A percentile compares a stretch with the other conserved stretches of the same genome.
phyloP scores from a whole-genome alignment of 2,329 filamentous ascomycete genomes.

The Sodiomyces alkalinus region DNA sequence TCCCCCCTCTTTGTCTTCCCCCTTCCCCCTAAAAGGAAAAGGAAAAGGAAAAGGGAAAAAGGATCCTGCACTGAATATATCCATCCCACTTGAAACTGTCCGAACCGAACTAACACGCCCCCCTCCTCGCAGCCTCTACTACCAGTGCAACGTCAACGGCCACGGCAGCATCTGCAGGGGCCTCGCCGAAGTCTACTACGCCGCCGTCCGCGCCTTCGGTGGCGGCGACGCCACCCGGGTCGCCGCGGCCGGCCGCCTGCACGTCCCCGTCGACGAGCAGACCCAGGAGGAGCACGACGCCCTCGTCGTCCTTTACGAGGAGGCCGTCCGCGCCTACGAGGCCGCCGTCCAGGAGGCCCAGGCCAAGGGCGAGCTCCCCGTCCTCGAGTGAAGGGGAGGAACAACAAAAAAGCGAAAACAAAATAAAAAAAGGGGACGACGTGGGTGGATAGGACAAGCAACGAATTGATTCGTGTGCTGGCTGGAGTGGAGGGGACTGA shows the following conservation, averaged over 20 bases:
- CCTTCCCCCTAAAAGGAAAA: too few relatives aligned
- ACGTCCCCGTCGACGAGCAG: constrained; percentile 12
- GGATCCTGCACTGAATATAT: too few relatives aligned
- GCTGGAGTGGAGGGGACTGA: too few relatives aligned
- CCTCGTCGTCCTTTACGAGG: constrained; percentile 16
- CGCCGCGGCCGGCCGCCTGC: constrained; percentile 13
- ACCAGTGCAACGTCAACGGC: constrained; percentile 16
- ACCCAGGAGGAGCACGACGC: constrained; percentile 18
- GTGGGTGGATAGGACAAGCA: too few relatives aligned
- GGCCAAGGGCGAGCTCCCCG: constrained; percentile 14
- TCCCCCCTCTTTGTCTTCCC: too few relatives aligned
- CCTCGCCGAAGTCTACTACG: constrained; percentile 25
- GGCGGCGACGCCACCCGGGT: constrained; percentile 13
- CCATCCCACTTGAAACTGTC: too few relatives aligned
- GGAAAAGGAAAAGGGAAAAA: too few relatives aligned
- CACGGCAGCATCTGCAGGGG: constrained; percentile 13
- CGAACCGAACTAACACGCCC: neutral
- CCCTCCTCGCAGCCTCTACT: constrained; percentile 19
- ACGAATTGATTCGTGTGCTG: too few relatives aligned
- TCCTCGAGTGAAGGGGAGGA: neutral
- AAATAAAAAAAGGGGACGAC: too few relatives aligned
- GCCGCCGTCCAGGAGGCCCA: constrained; percentile 19
- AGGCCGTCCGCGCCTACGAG: constrained; percentile 19
- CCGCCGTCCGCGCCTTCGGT: constrained; percentile 21
- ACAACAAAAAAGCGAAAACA: too few relatives aligned